Evolutionary conservation across 2,329 filamentous ascomycete genomes (phyloP).

Genomic region (Pseudocercospora fuligena): DNA sequence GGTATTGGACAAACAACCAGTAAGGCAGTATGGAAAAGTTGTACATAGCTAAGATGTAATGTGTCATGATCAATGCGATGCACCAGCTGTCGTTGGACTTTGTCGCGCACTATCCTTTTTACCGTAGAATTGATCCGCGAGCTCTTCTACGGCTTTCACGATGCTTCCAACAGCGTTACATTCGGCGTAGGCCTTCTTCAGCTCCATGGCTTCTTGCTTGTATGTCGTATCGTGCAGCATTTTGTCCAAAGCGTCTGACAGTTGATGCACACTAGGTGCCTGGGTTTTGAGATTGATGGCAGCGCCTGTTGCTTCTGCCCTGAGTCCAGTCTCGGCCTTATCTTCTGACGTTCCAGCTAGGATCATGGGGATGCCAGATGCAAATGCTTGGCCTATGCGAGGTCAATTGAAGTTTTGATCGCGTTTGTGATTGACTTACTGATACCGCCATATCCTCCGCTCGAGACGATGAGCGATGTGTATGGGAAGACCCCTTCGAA

Average conservation of each 20-base stretch:
- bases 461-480: conserved; percentile 51
- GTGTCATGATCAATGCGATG: not conserved
- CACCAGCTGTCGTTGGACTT: not conserved
- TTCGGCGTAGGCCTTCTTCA: conserved; percentile 32
- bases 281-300: conserved; percentile 52
- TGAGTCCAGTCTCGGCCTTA: conserved; percentile 49
- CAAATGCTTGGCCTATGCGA: conserved; percentile 45
- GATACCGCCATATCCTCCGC: conserved; percentile 53
- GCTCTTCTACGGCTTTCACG: conserved; percentile 19
- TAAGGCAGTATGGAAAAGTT: not conserved
- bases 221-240: conserved; percentile 30
- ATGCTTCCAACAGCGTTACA: conserved; percentile 31
- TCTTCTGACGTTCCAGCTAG: conserved; percentile 48
- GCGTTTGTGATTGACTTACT: conserved; percentile 33
- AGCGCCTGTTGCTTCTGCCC: conserved; percentile 52
- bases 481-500: conserved; percentile 55
- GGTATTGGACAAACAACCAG: not conserved
- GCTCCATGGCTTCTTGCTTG: conserved; percentile 28
- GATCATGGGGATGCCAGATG: conserved; percentile 55
- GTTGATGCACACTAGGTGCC: conserved; percentile 31
- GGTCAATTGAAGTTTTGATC: no score
- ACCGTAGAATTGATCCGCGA: conserved; percentile 7
- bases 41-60: not conserved
- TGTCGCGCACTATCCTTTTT: conserved; percentile 5
- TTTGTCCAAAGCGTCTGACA: conserved; percentile 24